Base-by-base conservation (phyloP, 1,284 basidiomycete genomes). In the Psilocybe mexicana region DNA sequence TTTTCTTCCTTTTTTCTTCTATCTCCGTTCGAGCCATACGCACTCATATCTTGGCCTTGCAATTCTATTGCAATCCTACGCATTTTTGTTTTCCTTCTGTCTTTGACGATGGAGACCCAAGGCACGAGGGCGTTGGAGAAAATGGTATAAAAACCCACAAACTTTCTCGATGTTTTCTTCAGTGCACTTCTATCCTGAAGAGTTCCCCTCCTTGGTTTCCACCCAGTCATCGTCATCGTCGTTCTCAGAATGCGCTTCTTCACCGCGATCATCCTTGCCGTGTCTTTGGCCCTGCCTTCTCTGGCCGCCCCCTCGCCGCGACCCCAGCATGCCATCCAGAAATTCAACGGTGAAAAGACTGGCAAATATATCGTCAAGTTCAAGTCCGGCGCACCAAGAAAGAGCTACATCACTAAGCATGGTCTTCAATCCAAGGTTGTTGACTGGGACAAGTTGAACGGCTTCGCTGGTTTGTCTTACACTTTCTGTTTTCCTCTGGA, bases 351-450 rank as follows among this genome's bases (percentile, higher is more conserved):
- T 7, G 61, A 66, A 25, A 70, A 64, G 11, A 65, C 58, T 49
- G 70, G 69, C 26, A 70, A 70, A 52, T 87, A 86, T 75, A 83
- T 88, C 64, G 79, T 88, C 67, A 79, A 81, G 64, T 76, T 90
- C 69, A 85, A 86, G 73, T 74, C 80, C 53, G 80, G 76, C 30
- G 75, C 78, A 33, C 68, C 73, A 33, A 71, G 76, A 47, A 69
- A 61, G 46, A 57, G 54, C 24, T 61, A 67, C 43, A 49, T 74
- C 45, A 57, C 54, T 4, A 66, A 70, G 54, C 56, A 64, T 33
- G 65, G 70, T 52, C 70, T 76, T 58, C 71, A 55, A 30, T 25
- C 78, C 43, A 70, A 73, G 18, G 67, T 74, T 42, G 78, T 68
- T 43, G 66, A 73, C 44, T 72, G 71, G 69, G 70, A 72, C 23